These are phyloP conservation scores for Abrus precatorius DNA, from an alignment of 306 rosid species.

Conservation along the genomic window DNA sequence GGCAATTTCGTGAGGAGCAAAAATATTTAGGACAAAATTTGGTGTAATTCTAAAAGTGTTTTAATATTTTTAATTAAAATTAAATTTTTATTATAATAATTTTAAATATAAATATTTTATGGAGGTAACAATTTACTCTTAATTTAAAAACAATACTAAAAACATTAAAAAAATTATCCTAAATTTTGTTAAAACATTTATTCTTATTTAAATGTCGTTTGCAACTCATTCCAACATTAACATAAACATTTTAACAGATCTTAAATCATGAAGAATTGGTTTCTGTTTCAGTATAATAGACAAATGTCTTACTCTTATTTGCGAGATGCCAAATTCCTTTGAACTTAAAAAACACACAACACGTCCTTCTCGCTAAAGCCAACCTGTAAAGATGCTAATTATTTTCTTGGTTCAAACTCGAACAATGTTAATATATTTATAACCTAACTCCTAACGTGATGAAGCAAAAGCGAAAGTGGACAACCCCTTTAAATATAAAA, in stretches of 20 bases:
- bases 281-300: constrained; percentile 15
- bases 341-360: neutral
- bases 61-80: too few species aligned
- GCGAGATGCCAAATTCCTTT: neutral
- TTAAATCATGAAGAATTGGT: constrained; percentile 11
- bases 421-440: constrained; percentile 19
- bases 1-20: too few species aligned
- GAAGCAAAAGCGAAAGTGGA: constrained; percentile 51
- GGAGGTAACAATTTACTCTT: too few species aligned
- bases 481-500: neutral
- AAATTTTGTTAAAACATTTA: too few species aligned
- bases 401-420: constrained; percentile 16
- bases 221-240: too few species aligned
- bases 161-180: too few species aligned
- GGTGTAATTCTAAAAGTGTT: too few species aligned
- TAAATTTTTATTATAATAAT: too few species aligned
- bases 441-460: constrained; percentile 45
- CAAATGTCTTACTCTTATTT: constrained; percentile 14
- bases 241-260: neutral
- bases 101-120: too few species aligned
- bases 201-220: too few species aligned
- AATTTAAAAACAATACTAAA: too few species aligned
- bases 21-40: too few species aligned
- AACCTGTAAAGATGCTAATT: constrained; percentile 55
- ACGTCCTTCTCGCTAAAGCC: constrained; percentile 43